These are phyloP conservation scores for Wallacemonas collosoma DNA, from an alignment of 208 protist species.

Conservation along the genomic window DNA sequence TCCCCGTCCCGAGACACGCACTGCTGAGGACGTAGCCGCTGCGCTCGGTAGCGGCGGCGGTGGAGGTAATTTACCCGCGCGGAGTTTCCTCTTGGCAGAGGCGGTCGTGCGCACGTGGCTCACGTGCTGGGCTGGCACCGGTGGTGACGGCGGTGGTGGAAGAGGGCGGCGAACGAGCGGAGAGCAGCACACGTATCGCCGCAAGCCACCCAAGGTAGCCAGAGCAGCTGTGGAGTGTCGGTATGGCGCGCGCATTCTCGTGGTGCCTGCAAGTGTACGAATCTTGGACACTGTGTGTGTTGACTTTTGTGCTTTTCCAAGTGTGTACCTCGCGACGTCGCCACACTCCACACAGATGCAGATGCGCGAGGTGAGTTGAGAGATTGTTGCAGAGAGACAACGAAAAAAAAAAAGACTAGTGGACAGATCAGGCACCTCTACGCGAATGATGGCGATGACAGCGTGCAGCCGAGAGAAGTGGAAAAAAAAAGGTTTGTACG, in stretches of 20 bases:
- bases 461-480: no score
- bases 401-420: no score
- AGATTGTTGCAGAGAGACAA: no score
- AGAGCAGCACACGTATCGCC: not conserved
- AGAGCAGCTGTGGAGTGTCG: not conserved
- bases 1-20: not conserved
- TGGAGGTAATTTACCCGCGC: not conserved
- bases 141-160: no score
- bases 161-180: not conserved
- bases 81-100: not conserved
- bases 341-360: no score
- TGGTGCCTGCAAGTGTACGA: not conserved
- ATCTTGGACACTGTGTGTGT: not conserved
- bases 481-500: no score
- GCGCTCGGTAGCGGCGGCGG: slow-evolving; percentile 20
- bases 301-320: not conserved
- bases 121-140: no score
- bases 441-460: no score
- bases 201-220: not conserved
- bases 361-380: no score
- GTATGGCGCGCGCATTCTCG: not conserved
- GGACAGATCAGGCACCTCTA: no score
- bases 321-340: no score
- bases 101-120: not conserved
- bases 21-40: not conserved